phyloP scores from a whole-genome alignment of 2,329 filamentous ascomycete genomes.

The Ceratocystis ficicola region DNA sequence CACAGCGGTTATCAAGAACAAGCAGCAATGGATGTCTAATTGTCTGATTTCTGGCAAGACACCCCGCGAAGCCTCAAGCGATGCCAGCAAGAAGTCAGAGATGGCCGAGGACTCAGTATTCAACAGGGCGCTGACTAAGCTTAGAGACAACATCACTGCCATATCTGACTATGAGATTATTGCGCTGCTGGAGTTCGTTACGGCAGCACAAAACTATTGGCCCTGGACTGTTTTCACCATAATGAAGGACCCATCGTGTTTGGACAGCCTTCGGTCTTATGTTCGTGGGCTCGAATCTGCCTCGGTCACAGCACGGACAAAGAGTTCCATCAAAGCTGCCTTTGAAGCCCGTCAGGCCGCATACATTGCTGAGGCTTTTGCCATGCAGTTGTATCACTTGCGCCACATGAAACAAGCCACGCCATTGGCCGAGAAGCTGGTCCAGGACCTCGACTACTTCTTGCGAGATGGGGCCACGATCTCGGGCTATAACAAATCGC shows the following conservation, averaged over 20 bases:
- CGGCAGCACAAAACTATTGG: constrained; percentile 86
- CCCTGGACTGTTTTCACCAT: constrained; percentile 81
- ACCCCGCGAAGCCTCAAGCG: constrained; percentile 50
- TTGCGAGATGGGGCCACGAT: constrained; percentile 64
- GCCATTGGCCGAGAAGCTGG: constrained; percentile 55
- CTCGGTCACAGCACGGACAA: constrained; percentile 40
- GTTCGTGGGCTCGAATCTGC: constrained; percentile 47
- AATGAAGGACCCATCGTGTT: constrained; percentile 59
- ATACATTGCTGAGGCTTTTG: constrained; percentile 73
- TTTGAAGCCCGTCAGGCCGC: constrained; percentile 62
- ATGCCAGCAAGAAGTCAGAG: constrained; percentile 29
- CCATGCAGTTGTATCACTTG: constrained; percentile 79
- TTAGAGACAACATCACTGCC: constrained; percentile 49
- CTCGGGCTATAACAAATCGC: constrained; percentile 72
- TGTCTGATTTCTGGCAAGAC: constrained; percentile 82
- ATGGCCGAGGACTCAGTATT: constrained; percentile 53
- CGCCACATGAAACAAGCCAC: constrained; percentile 60
- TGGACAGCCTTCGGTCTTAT: constrained; percentile 59
- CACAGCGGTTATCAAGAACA: constrained; percentile 71
- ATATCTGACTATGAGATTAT: constrained; percentile 55
- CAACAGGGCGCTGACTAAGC: constrained; percentile 55
- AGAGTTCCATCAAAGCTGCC: constrained; percentile 42
- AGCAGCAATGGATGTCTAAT: constrained; percentile 92
- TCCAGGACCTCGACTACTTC: constrained; percentile 67
- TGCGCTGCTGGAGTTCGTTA: constrained; percentile 74